Conservation (phyloP, 306 rosid genomes). For the Oemleria cerasiformis region DNA sequence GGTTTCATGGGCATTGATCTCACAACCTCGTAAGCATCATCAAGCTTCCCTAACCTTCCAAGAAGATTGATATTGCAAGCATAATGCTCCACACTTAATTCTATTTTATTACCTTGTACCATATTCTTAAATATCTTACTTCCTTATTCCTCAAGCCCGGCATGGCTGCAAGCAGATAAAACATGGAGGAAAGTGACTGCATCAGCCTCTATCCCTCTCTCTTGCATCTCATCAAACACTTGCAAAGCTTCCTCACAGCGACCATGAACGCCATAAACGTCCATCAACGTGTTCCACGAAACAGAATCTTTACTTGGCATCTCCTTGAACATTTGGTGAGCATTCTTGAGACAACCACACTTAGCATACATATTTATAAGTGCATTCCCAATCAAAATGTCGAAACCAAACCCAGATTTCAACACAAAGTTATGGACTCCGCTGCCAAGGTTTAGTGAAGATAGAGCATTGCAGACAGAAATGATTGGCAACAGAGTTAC, state of each 20-base stretch:
- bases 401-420: conserved; percentile 42
- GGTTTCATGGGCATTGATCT: conserved; percentile 59
- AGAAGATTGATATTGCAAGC: conserved; percentile 61
- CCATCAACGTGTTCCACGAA: conserved; percentile 58
- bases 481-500: conserved; percentile 54
- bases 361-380: conserved; percentile 70
- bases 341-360: conserved; percentile 47
- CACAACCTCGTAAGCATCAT: conserved; percentile 49
- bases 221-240: conserved; percentile 52
- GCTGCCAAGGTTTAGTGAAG: conserved; percentile 40
- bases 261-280: conserved; percentile 61
- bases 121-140: conserved; percentile 38
- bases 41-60: conserved; percentile 63
- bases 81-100: conserved; percentile 46
- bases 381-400: conserved; percentile 49
- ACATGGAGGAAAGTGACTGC: conserved; percentile 46
- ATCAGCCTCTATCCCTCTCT: conserved; percentile 44
- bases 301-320: conserved; percentile 47
- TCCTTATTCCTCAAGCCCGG: conserved; percentile 59
- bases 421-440: conserved; percentile 45
- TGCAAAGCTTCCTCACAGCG: conserved; percentile 50
- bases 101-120: conserved; percentile 28
- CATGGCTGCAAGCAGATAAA: conserved; percentile 67
- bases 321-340: conserved; percentile 44
- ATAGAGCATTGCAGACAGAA: conserved; percentile 50